A percentile compares a stretch with the other conserved stretches of the same genome.
phyloP scores from a whole-genome alignment of 495 filamentous ascomycete genomes.

The Cudoniella acicularis region DNA sequence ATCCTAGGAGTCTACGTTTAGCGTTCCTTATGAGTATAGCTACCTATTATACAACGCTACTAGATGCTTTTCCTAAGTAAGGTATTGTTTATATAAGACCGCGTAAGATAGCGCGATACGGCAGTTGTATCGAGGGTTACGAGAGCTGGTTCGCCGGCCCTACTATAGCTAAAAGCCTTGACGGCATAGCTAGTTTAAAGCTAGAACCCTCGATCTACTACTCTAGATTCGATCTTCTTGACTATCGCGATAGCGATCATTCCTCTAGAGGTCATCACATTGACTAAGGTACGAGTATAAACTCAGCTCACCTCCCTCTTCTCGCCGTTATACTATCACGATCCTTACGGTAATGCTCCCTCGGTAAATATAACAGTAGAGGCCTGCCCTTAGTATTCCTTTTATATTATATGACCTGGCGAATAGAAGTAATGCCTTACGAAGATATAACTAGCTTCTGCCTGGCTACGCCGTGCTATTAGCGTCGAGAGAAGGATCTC shows the following conservation, averaged over 20 bases:
- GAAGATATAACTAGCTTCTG: constrained; percentile 6
- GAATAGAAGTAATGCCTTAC: constrained; percentile 12
- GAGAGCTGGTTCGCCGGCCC: no score
- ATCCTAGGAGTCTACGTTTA: no score
- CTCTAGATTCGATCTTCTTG: constrained; percentile 8
- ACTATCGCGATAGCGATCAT: constrained; percentile 10
- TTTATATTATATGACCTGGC: constrained; percentile 9
- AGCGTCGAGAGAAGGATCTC: constrained; percentile 9
- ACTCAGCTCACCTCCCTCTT: constrained; percentile 11
- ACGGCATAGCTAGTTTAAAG: constrained; percentile 6
- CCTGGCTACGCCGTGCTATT: constrained; percentile 2
- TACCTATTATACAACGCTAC: no score
- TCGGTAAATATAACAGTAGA: constrained; percentile 7
- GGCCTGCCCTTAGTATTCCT: constrained; percentile 6
- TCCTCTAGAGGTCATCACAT: constrained; percentile 8
- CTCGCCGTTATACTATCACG: constrained; percentile 10
- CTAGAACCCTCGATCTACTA: constrained; percentile 5
- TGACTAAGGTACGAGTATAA: constrained; percentile 6
- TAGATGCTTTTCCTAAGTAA: no score
- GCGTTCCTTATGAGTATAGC: no score
- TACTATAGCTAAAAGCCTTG: constrained; percentile 7
- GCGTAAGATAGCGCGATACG: no score
- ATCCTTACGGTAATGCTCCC: constrained; percentile 10
- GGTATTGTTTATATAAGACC: no score
- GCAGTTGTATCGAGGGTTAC: no score